Percentiles rank a stretch among this genome's conserved stretches.
phyloP scores from a whole-genome alignment of 2,329 filamentous ascomycete species.

The Juglanconis oblonga region DNA sequence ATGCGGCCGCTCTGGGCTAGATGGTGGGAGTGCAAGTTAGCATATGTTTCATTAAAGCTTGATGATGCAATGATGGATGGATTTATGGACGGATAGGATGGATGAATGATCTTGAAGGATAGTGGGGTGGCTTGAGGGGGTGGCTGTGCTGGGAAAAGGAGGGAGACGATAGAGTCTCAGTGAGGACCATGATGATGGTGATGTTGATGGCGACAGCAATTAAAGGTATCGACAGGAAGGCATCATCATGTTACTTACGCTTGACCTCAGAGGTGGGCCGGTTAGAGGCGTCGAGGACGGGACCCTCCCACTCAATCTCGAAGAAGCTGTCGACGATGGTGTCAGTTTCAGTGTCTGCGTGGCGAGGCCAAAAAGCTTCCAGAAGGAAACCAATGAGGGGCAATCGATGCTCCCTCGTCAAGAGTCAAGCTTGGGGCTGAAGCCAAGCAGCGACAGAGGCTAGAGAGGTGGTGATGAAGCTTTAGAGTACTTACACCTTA shows the following conservation, averaged over 20 bases:
- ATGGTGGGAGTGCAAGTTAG: constrained; percentile 15
- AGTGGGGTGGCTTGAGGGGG: background rate
- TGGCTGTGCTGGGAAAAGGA: background rate
- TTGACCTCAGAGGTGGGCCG: constrained; percentile 52
- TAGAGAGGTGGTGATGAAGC: constrained; percentile 15
- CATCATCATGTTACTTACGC: constrained; percentile 46
- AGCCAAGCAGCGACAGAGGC: background rate
- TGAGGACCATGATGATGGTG: background rate
- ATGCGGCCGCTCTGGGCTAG: constrained; percentile 74
- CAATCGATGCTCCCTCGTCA: constrained; percentile 1
- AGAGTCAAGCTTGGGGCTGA: background rate
- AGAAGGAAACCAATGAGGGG: background rate
- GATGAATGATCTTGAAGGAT: background rate
- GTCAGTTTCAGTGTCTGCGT: constrained; percentile 1
- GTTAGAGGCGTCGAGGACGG: constrained; percentile 61
- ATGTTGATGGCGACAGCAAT: constrained; percentile 5
- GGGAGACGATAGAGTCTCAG: background rate
- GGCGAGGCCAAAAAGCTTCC: constrained; percentile 9
- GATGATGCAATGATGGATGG: background rate
- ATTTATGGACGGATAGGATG: background rate
- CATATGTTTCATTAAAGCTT: background rate
- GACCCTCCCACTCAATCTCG: constrained; percentile 71
- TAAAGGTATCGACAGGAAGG: background rate
- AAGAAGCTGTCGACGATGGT: constrained; percentile 53
- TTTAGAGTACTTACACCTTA: constrained; percentile 58